These are phyloP conservation scores for Phytophthora pistaciae DNA, from an alignment of 352 stramenopile species.

Conservation along the genomic window DNA sequence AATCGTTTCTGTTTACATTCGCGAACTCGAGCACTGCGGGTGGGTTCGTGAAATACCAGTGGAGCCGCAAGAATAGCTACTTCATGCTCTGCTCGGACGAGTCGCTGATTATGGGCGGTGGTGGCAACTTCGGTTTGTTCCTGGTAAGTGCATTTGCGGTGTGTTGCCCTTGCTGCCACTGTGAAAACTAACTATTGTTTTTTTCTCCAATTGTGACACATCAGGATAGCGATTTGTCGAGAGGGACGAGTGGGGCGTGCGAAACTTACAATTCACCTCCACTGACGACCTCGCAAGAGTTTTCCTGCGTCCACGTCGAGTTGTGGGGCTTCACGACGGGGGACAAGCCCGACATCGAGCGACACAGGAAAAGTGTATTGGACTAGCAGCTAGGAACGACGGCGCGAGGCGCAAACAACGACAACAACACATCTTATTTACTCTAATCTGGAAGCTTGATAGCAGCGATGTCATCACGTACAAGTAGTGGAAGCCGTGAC, in stretches of 20 bases:
- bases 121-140: constrained; percentile 91
- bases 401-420: constrained; percentile 12
- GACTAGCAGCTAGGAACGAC: constrained; percentile 50
- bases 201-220: constrained; percentile 1
- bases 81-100: constrained; percentile 93
- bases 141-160: constrained; percentile 57
- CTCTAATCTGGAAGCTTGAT: constrained; percentile 32
- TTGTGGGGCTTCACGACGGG: constrained; percentile 86
- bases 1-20: constrained; percentile 92
- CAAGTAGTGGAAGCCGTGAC: constrained; percentile 10
- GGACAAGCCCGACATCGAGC: constrained; percentile 55
- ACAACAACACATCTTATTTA: constrained; percentile 41
- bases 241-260: constrained; percentile 85
- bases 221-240: constrained; percentile 87
- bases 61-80: constrained; percentile 92
- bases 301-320: constrained; percentile 84
- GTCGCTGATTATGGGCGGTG: constrained; percentile 91
- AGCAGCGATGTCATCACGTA: constrained; percentile 16
- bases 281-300: constrained; percentile 82
- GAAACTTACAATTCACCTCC: constrained; percentile 90
- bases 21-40: constrained; percentile 39
- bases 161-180: background rate
- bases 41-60: constrained; percentile 83
- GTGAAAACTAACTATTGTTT: constrained; percentile 3
- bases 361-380: constrained; percentile 73